Evolutionary conservation across 345 rosid genomes (phyloP).

Genomic region (Nasturtium officinale): DNA sequence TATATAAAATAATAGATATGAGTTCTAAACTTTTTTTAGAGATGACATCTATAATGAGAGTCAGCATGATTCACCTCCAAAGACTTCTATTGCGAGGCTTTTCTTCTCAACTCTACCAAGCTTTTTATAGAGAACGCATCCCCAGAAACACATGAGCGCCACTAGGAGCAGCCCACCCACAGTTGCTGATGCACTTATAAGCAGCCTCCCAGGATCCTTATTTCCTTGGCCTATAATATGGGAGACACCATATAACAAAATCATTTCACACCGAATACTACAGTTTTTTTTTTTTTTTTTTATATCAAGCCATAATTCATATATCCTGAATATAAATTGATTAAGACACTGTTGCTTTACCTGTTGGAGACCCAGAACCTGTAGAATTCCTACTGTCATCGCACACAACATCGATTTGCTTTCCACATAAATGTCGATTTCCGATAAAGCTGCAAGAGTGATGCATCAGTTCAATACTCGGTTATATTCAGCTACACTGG

Average conservation of each 20-base stretch:
- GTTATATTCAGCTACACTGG: constrained; percentile 8
- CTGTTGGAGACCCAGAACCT: constrained; percentile 52
- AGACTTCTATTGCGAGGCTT: constrained; percentile 81
- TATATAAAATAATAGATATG: not conserved
- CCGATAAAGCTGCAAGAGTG: constrained; percentile 68
- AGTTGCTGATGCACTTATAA: constrained; percentile 93
- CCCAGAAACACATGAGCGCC: constrained; percentile 99
- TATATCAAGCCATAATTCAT: not conserved
- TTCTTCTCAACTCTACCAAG: constrained; percentile 77
- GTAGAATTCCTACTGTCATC: constrained; percentile 53
- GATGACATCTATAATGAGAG: constrained; percentile 21
- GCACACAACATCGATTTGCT: constrained; percentile 68
- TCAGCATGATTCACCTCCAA: constrained; percentile 69
- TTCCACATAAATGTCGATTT: constrained; percentile 82
- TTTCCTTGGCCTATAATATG: constrained; percentile 60
- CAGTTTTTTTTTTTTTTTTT: too few relatives aligned
- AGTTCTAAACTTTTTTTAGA: constrained; percentile 9
- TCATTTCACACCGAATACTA: constrained; percentile 21
- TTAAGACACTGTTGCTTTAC: constrained; percentile 43
- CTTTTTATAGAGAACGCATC: constrained; percentile 97
- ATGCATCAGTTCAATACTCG: constrained; percentile 20
- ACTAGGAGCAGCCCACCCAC: constrained; percentile 94
- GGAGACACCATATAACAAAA: constrained; percentile 29
- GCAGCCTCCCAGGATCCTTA: constrained; percentile 71
- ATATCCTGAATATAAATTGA: constrained; percentile 19